Evolutionary conservation across 331 rosid genomes (phyloP).

Genomic region (Prunus yedoensis): DNA sequence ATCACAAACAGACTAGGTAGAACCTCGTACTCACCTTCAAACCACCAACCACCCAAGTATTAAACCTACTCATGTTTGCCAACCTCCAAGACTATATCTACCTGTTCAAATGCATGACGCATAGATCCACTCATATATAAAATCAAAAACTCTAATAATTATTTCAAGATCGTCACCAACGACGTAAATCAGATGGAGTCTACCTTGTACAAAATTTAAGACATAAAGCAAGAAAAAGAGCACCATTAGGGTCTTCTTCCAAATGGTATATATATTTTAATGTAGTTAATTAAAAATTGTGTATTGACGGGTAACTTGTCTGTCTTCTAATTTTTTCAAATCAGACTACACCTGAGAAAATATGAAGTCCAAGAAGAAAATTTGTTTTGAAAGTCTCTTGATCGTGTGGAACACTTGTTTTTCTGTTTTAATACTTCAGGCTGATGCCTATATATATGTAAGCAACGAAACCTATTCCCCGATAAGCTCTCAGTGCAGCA

Average conservation of each 20-base stretch:
- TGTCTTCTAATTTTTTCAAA: background rate
- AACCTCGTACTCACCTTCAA: no score
- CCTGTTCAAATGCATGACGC: background rate
- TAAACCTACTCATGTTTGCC: background rate
- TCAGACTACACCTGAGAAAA: background rate
- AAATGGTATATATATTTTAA: background rate
- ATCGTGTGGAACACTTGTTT: background rate
- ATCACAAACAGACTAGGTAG: no score
- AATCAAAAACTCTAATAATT: background rate
- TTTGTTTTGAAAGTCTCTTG: background rate
- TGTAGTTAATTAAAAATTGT: background rate
- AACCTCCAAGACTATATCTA: background rate
- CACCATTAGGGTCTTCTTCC: background rate
- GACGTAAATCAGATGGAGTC: conserved; percentile 5
- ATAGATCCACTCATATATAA: background rate
- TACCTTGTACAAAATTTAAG: background rate
- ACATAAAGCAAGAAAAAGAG: background rate
- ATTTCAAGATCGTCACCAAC: background rate
- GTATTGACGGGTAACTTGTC: conserved; percentile 3
- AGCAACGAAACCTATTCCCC: background rate
- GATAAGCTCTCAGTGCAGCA: background rate
- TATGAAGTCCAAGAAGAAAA: background rate
- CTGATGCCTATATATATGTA: background rate
- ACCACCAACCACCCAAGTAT: no score
- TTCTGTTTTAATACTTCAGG: conserved; percentile 4